Conservation (phyloP, 176 grass and related monocot species). For the Tillandsia fasciculata region DNA sequence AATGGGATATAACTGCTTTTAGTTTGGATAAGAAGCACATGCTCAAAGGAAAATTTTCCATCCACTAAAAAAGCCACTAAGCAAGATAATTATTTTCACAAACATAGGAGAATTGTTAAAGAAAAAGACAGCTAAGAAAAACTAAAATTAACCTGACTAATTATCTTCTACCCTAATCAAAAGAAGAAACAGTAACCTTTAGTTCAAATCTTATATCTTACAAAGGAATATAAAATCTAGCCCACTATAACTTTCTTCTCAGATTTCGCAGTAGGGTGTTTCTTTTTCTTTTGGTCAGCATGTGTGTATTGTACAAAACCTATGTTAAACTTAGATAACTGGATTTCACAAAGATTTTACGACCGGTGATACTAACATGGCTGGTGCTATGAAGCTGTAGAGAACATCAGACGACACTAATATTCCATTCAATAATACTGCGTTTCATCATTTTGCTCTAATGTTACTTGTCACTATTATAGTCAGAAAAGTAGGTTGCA, state of each 20-base stretch:
- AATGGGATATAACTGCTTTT: slow-evolving; percentile 11
- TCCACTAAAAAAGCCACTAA: not conserved
- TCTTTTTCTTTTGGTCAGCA: not conserved
- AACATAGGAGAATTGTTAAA: not conserved
- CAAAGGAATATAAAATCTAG: not conserved
- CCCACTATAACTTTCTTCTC: not conserved
- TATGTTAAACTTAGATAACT: too few relatives aligned
- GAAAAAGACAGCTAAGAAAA: not conserved
- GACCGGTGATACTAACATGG: too few relatives aligned
- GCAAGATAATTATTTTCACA: not conserved
- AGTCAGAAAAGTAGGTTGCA: slow-evolving; percentile 6
- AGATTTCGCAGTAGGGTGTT: not conserved
- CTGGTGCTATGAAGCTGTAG: too few relatives aligned
- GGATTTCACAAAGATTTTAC: too few relatives aligned
- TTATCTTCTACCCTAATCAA: not conserved
- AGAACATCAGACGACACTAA: too few relatives aligned
- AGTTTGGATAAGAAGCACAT: slow-evolving; percentile 3
- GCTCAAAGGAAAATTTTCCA: not conserved
- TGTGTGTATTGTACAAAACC: not conserved
- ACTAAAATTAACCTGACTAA: not conserved
- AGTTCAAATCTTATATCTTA: not conserved
- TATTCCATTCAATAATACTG: too few relatives aligned
- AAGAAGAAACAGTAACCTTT: not conserved
- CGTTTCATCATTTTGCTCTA: too few relatives aligned
- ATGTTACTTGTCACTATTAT: not conserved